Evolutionary conservation across 495 filamentous ascomycete species (phyloP).

Genomic region (Neurospora sublineolata): DNA sequence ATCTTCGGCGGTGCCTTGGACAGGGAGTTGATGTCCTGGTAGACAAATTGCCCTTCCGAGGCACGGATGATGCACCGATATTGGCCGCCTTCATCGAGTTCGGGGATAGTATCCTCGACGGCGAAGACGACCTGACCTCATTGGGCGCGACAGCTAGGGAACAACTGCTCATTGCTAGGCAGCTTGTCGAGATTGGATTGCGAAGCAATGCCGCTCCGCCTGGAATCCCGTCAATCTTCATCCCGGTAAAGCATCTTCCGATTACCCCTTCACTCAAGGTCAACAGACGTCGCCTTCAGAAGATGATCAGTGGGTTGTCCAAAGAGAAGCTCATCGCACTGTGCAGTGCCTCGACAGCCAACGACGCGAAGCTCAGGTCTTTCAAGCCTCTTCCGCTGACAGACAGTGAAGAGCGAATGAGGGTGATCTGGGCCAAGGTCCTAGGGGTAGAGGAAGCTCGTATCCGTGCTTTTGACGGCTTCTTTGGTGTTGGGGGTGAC

Average conservation of each 20-base stretch:
- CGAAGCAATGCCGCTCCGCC: constrained; percentile 22
- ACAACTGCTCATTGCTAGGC: constrained; percentile 27
- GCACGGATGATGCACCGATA: constrained; percentile 19
- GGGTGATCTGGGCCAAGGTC: constrained; percentile 31
- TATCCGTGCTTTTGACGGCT: constrained; percentile 31
- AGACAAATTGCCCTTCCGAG: constrained; percentile 31
- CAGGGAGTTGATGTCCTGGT: constrained; percentile 33
- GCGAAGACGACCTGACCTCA: constrained; percentile 20
- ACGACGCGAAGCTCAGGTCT: constrained; percentile 20
- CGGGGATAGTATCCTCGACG: constrained; percentile 24
- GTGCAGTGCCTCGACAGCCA: constrained; percentile 19
- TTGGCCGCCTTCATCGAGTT: constrained; percentile 37
- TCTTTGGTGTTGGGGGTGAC: constrained; percentile 34
- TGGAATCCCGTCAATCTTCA: constrained; percentile 29
- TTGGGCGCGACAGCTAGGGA: constrained; percentile 24
- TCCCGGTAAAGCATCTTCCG: constrained; percentile 33
- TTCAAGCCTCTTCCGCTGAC: constrained; percentile 34
- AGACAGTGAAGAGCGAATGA: constrained; percentile 31
- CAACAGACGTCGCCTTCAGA: constrained; percentile 29
- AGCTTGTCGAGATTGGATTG: constrained; percentile 26
- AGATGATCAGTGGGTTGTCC: constrained; percentile 26
- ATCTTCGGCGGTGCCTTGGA: constrained; percentile 34
- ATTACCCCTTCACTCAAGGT: constrained; percentile 32
- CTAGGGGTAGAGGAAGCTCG: constrained; percentile 25
- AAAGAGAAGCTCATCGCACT: constrained; percentile 28